Conservation (phyloP, 108 stramenopile species). For the Cyclostephanos invisitatus region DNA sequence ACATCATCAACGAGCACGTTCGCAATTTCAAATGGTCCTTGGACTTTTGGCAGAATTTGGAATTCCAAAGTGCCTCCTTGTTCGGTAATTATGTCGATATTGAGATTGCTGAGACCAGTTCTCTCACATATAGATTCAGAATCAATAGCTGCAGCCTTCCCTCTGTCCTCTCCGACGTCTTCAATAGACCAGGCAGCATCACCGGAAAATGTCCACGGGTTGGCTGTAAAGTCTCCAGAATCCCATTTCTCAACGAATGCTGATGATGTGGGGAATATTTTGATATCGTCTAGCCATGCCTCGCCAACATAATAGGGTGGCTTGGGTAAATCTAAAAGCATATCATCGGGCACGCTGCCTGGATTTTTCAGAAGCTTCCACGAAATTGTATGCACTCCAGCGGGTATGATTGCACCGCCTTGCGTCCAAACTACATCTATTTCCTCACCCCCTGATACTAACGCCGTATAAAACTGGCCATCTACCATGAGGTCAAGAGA, state of each 20-base stretch:
- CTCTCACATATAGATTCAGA: slow-evolving; percentile 21
- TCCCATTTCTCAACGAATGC: slow-evolving; percentile 40
- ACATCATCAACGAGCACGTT: slow-evolving; percentile 33
- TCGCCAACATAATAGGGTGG: slow-evolving; percentile 39
- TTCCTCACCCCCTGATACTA: slow-evolving; percentile 14
- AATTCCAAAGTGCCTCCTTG: slow-evolving; percentile 32
- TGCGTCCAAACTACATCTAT: slow-evolving; percentile 20
- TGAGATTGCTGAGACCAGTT: slow-evolving; percentile 33
- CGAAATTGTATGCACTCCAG: slow-evolving; percentile 37
- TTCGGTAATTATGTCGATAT: slow-evolving; percentile 50
- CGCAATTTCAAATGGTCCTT: slow-evolving; percentile 30
- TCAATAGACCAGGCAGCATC: slow-evolving; percentile 44
- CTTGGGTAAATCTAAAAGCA: slow-evolving; percentile 13
- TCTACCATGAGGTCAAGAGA: slow-evolving; percentile 42
- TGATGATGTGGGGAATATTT: slow-evolving; percentile 24
- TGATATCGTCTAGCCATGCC: slow-evolving; percentile 50
- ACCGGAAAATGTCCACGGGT: slow-evolving; percentile 41
- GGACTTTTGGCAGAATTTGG: slow-evolving; percentile 28
- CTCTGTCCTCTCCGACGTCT: slow-evolving; percentile 23
- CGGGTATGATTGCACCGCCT: slow-evolving; percentile 38
- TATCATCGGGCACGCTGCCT: slow-evolving; percentile 30
- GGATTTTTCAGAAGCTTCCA: slow-evolving; percentile 46
- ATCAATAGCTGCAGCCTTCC: slow-evolving; percentile 33
- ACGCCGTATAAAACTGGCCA: slow-evolving; percentile 38
- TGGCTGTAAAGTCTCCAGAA: slow-evolving; percentile 36